Percentiles rank a stretch among this genome's conserved stretches.
Evolutionary conservation across 306 rosid genomes (phyloP).

Genomic region (Vigna trinervia): DNA sequence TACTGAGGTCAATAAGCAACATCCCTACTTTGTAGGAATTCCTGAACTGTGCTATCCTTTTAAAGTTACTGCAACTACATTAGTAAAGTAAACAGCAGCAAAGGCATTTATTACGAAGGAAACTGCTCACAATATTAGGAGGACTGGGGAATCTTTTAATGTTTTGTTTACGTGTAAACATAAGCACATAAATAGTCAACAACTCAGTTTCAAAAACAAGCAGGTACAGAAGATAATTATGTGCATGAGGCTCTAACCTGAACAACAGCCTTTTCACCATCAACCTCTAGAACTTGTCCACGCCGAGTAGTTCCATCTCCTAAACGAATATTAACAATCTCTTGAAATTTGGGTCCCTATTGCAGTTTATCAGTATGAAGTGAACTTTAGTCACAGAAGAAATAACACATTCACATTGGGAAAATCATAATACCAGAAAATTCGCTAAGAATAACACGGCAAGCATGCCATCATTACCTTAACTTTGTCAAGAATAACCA

Average conservation of each 20-base stretch:
- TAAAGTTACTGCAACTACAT: constrained; percentile 25
- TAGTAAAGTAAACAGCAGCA: constrained; percentile 16
- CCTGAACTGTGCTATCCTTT: background rate
- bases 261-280: constrained; percentile 97
- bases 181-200: constrained; percentile 25
- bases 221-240: constrained; percentile 1
- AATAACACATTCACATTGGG: constrained; percentile 4
- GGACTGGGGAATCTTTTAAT: constrained; percentile 9
- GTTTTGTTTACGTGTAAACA: constrained; percentile 14
- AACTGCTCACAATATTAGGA: constrained; percentile 14
- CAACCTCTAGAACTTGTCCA: constrained; percentile 99
- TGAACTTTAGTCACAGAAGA: constrained; percentile 28
- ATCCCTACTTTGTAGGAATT: constrained; percentile 7
- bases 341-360: constrained; percentile 98
- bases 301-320: constrained; percentile 94
- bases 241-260: constrained; percentile 67
- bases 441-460: constrained; percentile 12
- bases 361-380: constrained; percentile 39
- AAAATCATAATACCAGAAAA: constrained; percentile 28
- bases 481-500: constrained; percentile 98
- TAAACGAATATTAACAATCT: constrained; percentile 96
- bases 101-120: constrained; percentile 22
- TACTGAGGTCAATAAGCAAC: background rate
- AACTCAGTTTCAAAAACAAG: constrained; percentile 18
- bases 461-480: constrained; percentile 61